These are phyloP conservation scores for Pyrenophora graminea DNA, from an alignment of 2,329 filamentous ascomycete genomes.

Conservation along the genomic window DNA sequence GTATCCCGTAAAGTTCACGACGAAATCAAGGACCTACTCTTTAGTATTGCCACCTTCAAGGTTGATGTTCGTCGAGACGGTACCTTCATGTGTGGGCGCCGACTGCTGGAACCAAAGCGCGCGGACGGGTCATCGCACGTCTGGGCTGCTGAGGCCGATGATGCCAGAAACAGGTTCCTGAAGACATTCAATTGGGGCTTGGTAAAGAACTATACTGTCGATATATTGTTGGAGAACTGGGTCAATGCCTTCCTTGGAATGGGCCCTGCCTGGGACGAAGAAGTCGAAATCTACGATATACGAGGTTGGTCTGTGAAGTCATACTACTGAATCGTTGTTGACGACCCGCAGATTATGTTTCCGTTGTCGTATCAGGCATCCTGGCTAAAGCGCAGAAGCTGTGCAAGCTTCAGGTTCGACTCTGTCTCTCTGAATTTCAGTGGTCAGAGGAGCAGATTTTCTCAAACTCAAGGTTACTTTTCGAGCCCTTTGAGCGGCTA, in stretches of 20 bases:
- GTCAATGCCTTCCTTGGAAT: not conserved
- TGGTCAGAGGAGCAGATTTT: conserved; percentile 30
- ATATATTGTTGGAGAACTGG: conserved; percentile 37
- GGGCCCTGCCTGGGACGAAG: conserved; percentile 33
- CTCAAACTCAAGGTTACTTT: conserved; percentile 29
- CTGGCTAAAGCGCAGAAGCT: conserved; percentile 35
- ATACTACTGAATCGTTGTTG: not conserved
- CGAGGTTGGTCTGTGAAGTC: conserved; percentile 20
- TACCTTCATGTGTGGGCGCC: conserved; percentile 39
- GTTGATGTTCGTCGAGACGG: conserved; percentile 41
- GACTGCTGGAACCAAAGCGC: conserved; percentile 34
- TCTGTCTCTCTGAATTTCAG: conserved; percentile 32
- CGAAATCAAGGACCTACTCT: conserved; percentile 38
- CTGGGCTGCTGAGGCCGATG: conserved; percentile 20
- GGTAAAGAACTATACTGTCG: conserved; percentile 42
- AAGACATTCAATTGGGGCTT: conserved; percentile 32
- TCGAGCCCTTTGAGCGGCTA: conserved; percentile 38
- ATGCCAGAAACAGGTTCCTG: conserved; percentile 29
- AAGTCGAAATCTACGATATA: conserved; percentile 45
- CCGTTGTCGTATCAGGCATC: conserved; percentile 38
- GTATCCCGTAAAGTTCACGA: conserved; percentile 33
- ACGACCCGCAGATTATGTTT: conserved; percentile 30
- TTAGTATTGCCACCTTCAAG: conserved; percentile 33
- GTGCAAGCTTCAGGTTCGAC: conserved; percentile 35
- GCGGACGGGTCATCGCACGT: conserved; percentile 33